Evolutionary conservation across 176 grass and related monocot genomes (phyloP), one percentile per base, ranked within the genome.

Genomic region (Cocos nucifera): DNA sequence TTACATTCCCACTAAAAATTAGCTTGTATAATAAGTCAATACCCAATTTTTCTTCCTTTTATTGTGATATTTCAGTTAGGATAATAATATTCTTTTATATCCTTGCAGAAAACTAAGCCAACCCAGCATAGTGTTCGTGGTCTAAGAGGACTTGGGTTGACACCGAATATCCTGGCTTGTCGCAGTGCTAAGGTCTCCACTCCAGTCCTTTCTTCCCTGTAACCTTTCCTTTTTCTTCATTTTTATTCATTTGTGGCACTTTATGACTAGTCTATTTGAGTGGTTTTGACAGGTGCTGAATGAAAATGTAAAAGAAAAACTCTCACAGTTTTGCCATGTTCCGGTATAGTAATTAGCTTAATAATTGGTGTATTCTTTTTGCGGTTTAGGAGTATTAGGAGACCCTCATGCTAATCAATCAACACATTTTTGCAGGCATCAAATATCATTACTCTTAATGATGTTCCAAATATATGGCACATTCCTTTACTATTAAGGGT

Each of bases 401-500:
- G 5, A 44, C 35, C 35, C 2, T 12, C 10, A 3, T 44, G 35
- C 35, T 44, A 14, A 44, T 44, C 35, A 44, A 44, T 44, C 35
- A 44, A 10, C 10, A 44, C 35, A 44, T 12, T 44, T 60, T 77
- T 82, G 50, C 81, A 98, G 93, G 76, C 74, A 17, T 51, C 73
- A 28, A 92, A 70, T 67, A 89, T 98, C 67, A 74, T 98, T 68
- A 89, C 70, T 54, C 81, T 98, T 53, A 74, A 89, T 69, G 93
- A 98, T 48, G 93, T 98, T 66, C 58, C 87, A 68, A 98, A 98
- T 79, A 98, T 98, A 79, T 98, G 93, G 87, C 87, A 85, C 64
- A 92, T 98, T 73, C 93, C 93, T 57, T 77, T 92, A 63, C 52
- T 98, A 66, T 75, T 98, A 85, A 98, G 63, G 82, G 93, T 98